Conservation (phyloP, 441 rosid genomes). For the Daphne laureola region DNA sequence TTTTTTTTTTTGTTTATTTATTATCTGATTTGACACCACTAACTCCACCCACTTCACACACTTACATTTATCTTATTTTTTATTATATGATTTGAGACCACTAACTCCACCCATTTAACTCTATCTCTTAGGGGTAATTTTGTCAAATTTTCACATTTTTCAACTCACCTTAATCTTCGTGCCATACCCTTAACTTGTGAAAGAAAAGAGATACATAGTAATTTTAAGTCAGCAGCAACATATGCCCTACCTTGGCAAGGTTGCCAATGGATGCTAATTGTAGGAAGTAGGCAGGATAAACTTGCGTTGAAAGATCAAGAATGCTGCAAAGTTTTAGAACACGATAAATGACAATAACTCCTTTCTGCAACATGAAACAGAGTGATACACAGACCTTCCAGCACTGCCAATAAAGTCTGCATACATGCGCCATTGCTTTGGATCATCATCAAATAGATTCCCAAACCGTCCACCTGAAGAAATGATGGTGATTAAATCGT, state of each 20-base stretch:
- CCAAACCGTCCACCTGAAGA: slow-evolving; percentile 89
- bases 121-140: too few species aligned
- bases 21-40: too few species aligned
- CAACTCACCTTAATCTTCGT: too few species aligned
- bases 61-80: too few species aligned
- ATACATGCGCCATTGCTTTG: slow-evolving; percentile 99
- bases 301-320: slow-evolving; percentile 81
- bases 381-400: slow-evolving; percentile 54
- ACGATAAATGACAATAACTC: slow-evolving; percentile 16
- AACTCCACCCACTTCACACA: too few species aligned
- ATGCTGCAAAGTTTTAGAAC: slow-evolving; percentile 39
- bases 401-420: slow-evolving; percentile 98
- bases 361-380: slow-evolving; percentile 12
- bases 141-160: too few species aligned
- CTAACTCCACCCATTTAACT: too few species aligned
- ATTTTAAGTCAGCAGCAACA: too few species aligned
- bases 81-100: too few species aligned
- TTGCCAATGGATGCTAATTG: slow-evolving; percentile 91
- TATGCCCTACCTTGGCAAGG: slow-evolving; percentile 96
- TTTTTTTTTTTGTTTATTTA: too few species aligned
- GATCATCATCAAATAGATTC: slow-evolving; percentile 88
- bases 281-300: slow-evolving; percentile 88
- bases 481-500: slow-evolving; percentile 14
- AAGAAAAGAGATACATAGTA: too few species aligned
- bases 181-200: too few species aligned